phyloP scores from a whole-genome alignment of 2,329 filamentous ascomycete genomes.

The Fusarium penzigii region DNA sequence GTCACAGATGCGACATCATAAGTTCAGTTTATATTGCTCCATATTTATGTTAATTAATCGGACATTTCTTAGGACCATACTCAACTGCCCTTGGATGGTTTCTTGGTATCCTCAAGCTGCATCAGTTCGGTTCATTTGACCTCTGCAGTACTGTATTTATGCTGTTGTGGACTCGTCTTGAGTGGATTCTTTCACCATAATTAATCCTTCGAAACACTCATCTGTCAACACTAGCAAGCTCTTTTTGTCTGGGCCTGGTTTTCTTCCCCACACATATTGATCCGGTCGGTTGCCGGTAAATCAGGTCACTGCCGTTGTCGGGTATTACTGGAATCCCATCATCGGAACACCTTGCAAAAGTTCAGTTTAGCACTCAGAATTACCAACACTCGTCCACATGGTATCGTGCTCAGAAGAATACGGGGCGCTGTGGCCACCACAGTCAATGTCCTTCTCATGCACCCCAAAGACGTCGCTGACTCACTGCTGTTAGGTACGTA shows the following conservation, averaged over 20 bases:
- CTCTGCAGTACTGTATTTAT: too few relatives aligned
- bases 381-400: too few relatives aligned
- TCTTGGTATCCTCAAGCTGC: too few relatives aligned
- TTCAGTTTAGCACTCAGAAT: too few relatives aligned
- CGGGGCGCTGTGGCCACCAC: too few relatives aligned
- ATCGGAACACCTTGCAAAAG: background rate
- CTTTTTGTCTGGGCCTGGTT: background rate
- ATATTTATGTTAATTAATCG: background rate
- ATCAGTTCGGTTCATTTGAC: too few relatives aligned
- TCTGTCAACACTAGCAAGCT: background rate
- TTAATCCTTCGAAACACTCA: too few relatives aligned
- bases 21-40: background rate
- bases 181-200: too few relatives aligned
- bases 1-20: background rate
- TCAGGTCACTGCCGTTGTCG: background rate
- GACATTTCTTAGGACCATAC: too few relatives aligned
- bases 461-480: background rate
- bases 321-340: background rate
- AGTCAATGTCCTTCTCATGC: background rate
- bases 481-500: background rate
- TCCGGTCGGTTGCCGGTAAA: background rate
- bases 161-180: too few relatives aligned
- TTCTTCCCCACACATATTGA: background rate
- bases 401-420: too few relatives aligned
- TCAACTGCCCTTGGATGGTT: too few relatives aligned